These are phyloP conservation scores for Backusella australiensis DNA, from an alignment of 192 early-diverging fungal species.

Conservation along the genomic window DNA sequence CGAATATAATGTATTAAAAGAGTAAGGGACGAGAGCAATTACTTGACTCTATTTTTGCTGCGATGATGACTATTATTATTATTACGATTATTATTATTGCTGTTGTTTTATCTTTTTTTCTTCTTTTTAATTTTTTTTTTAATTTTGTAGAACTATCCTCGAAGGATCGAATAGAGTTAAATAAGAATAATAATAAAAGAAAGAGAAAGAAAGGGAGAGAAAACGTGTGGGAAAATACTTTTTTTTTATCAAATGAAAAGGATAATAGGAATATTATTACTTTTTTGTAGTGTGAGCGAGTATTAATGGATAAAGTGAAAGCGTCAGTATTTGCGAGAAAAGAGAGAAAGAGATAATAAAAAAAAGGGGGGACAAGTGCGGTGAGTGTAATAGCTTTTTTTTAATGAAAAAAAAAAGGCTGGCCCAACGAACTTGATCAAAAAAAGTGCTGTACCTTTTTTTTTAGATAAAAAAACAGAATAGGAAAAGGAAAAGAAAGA, in stretches of 20 bases:
- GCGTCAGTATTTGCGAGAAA: background rate
- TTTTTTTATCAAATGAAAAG: slow-evolving; percentile 5
- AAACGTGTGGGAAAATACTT: background rate
- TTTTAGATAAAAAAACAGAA: background rate
- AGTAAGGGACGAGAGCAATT: background rate
- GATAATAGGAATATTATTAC: background rate
- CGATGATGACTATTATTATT: background rate
- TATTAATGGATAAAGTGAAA: background rate
- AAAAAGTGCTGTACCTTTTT: background rate
- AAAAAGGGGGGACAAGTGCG: background rate
- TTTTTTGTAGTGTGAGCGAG: background rate
- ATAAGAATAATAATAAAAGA: background rate
- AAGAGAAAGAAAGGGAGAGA: background rate
- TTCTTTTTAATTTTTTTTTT: background rate
- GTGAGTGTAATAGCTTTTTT: background rate
- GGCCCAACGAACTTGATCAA: background rate
- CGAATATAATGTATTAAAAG: background rate
- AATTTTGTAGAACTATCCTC: background rate
- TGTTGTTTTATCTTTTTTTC: background rate
- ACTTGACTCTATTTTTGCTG: background rate
- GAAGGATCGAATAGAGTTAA: background rate
- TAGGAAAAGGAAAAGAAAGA: slow-evolving; percentile 1
- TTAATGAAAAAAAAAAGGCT: background rate
- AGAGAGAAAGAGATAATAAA: background rate
- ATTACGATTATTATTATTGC: background rate